Evolutionary conservation across 2,329 filamentous ascomycete genomes (phyloP).

Genomic region (Davidsoniella eucalypti): DNA sequence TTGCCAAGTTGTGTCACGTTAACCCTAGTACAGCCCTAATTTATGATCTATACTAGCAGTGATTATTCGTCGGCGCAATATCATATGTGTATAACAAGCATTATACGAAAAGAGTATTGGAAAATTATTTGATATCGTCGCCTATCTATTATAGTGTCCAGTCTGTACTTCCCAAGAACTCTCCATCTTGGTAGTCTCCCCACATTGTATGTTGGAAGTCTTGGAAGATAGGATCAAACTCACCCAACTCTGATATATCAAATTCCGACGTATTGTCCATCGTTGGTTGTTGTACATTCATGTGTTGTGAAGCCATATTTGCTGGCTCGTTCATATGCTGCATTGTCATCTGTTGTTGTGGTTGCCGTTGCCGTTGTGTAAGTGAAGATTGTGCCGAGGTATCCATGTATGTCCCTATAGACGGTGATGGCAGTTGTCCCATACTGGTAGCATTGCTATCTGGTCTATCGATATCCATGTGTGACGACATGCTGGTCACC

Average conservation of each 20-base stretch:
- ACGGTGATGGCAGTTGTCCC: too few relatives aligned
- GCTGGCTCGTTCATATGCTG: too few relatives aligned
- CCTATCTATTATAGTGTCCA: slow-evolving; percentile 17
- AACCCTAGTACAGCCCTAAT: too few relatives aligned
- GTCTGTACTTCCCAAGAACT: slow-evolving; percentile 19
- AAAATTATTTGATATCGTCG: not conserved
- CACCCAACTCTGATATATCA: not conserved
- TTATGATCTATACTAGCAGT: too few relatives aligned
- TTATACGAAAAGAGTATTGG: too few relatives aligned
- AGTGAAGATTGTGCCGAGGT: too few relatives aligned
- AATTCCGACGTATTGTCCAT: not conserved
- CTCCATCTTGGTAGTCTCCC: slow-evolving; percentile 16
- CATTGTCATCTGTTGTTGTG: not conserved
- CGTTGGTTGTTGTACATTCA: not conserved
- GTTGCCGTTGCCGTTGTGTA: slow-evolving; percentile 4
- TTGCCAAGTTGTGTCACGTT: too few relatives aligned
- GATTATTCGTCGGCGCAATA: too few relatives aligned
- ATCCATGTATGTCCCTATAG: too few relatives aligned
- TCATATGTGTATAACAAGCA: too few relatives aligned
- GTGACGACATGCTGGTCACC: not conserved
- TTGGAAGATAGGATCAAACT: slow-evolving; percentile 28
- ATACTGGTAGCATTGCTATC: too few relatives aligned
- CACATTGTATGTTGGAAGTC: slow-evolving; percentile 8
- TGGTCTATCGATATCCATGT: not conserved
- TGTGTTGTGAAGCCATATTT: too few relatives aligned